Percentiles rank a stretch among this genome's conserved stretches.
Conservation (phyloP, 2,329 filamentous ascomycete species). For the Orbilia brochopaga region DNA sequence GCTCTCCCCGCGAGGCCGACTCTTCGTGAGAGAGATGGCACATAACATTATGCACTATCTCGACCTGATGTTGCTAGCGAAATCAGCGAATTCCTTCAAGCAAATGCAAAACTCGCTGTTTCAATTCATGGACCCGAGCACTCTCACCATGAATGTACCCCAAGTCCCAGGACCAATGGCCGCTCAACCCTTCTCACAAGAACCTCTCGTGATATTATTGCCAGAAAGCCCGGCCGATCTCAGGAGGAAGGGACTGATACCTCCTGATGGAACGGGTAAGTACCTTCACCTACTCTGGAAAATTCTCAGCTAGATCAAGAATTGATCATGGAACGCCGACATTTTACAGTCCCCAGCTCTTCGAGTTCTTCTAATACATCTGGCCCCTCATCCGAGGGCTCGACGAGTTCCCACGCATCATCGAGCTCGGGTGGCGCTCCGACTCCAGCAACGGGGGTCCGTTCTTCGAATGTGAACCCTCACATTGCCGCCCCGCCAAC, state of each 20-base stretch:
- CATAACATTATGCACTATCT: constrained; percentile 54
- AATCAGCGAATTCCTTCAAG: constrained; percentile 50
- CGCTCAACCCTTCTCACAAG: constrained; percentile 19
- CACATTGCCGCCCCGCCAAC: constrained; percentile 52
- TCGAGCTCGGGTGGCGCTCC: constrained; percentile 43
- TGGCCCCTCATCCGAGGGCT: constrained; percentile 36
- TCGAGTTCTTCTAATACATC: constrained; percentile 38
- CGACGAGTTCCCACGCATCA: constrained; percentile 32
- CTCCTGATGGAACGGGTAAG: constrained; percentile 16
- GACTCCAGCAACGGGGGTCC: constrained; percentile 46
- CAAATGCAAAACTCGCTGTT: constrained; percentile 54
- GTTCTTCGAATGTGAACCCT: constrained; percentile 29
- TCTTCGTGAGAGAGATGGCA: constrained; percentile 52
- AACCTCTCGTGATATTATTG: constrained; percentile 5
- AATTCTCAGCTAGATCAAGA: constrained; percentile 27
- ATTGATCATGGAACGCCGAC: constrained; percentile 40
- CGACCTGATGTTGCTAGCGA: constrained; percentile 51
- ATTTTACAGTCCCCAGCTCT: constrained; percentile 42
- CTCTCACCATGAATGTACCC: no score
- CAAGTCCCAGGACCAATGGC: no score
- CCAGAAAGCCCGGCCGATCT: constrained; percentile 21
- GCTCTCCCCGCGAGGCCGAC: constrained; percentile 42
- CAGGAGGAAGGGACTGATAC: neutral
- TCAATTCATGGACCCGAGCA: constrained; percentile 54
- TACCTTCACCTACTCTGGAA: constrained; percentile 26